A percentile compares a stretch with the other conserved stretches of the same genome.
phyloP scores from a whole-genome alignment of 257 asterid species.

The Gardenia jasminoides region DNA sequence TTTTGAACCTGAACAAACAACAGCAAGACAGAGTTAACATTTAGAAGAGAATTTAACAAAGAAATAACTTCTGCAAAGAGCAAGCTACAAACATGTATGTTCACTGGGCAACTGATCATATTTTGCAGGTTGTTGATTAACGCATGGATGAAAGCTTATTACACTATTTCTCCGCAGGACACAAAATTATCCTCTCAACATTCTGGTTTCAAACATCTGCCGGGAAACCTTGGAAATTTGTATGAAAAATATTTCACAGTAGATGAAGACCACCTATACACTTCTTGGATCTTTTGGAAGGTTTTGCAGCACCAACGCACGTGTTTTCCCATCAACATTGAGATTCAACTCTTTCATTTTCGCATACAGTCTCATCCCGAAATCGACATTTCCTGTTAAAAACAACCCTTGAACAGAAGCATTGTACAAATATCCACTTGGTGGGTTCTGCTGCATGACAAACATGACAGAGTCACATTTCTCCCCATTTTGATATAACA shows the following conservation, averaged over 20 bases:
- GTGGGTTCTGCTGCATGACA: conserved; percentile 49
- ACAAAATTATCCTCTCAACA: background rate
- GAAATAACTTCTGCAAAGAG: background rate
- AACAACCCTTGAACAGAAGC: conserved; percentile 92
- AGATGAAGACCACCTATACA: conserved; percentile 5
- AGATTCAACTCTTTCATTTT: conserved; percentile 72
- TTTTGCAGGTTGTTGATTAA: background rate
- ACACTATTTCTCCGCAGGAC: background rate
- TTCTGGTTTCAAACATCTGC: background rate
- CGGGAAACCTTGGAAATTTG: background rate
- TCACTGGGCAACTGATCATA: background rate
- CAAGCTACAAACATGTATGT: background rate
- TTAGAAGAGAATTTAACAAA: background rate
- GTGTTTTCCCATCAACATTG: conserved; percentile 80
- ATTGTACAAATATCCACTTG: conserved; percentile 76
- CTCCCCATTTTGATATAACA: background rate
- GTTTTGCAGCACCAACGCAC: conserved; percentile 87
- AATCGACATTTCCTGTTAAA: conserved; percentile 50
- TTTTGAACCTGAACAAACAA: background rate
- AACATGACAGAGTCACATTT: background rate
- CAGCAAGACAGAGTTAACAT: background rate
- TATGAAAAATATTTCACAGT: background rate
- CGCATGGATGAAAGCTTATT: background rate
- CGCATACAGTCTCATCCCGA: conserved; percentile 62
- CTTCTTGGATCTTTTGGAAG: conserved; percentile 37